Conservation (phyloP, 352 stramenopile genomes). For the Pythium oligandrum region DNA sequence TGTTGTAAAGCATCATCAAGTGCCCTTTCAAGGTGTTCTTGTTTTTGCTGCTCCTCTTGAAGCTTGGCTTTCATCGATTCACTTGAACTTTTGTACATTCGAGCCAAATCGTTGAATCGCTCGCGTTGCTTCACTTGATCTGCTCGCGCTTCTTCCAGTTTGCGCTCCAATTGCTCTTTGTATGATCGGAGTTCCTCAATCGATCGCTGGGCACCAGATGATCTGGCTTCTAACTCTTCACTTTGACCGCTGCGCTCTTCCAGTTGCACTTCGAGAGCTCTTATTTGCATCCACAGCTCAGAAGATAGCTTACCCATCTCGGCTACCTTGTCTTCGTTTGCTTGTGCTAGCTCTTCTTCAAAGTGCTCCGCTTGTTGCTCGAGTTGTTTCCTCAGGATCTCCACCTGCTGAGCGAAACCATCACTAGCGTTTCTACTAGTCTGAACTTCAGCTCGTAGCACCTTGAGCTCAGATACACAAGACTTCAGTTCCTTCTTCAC, state of each 20-base stretch:
- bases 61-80: conserved; percentile 41
- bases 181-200: conserved; percentile 17
- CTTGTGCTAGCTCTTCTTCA: neutral
- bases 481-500: too few relatives aligned
- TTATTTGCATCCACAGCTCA: conserved; percentile 8
- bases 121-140: conserved; percentile 45
- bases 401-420: conserved; percentile 4
- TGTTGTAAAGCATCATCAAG: conserved; percentile 13
- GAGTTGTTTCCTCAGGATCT: neutral
- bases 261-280: conserved; percentile 7
- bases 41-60: conserved; percentile 26
- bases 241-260: conserved; percentile 8
- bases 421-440: too few relatives aligned
- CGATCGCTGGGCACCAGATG: conserved; percentile 8
- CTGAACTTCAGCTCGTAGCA: too few relatives aligned
- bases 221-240: conserved; percentile 9
- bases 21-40: conserved; percentile 19
- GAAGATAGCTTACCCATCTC: conserved; percentile 10
- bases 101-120: conserved; percentile 53
- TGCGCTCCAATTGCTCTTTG: conserved; percentile 24
- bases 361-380: conserved; percentile 6
- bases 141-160: conserved; percentile 24
- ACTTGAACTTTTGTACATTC: conserved; percentile 63
- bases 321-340: conserved; percentile 1
- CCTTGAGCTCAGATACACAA: too few relatives aligned